phyloP scores from a whole-genome alignment of 2,329 filamentous ascomycete species.

The Ascochyta viciae-villosae region DNA sequence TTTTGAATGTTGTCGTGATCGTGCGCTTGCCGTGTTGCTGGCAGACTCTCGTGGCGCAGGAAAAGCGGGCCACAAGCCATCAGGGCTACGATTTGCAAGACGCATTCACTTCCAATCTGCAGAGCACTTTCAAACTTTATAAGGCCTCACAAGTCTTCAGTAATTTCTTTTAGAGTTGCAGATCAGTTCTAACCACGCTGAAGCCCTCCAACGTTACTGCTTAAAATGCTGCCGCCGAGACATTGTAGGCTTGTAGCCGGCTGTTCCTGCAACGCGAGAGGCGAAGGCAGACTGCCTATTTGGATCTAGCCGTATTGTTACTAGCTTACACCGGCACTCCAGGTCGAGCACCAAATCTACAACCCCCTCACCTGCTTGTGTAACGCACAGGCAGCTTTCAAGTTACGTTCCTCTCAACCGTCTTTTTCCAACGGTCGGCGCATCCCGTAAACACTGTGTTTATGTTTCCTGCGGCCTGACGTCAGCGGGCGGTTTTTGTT shows the following conservation, averaged over 20 bases:
- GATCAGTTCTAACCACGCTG: too few relatives aligned
- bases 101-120: too few relatives aligned
- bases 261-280: too few relatives aligned
- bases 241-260: too few relatives aligned
- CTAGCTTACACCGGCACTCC: not conserved
- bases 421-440: not conserved
- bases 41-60: not conserved
- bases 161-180: too few relatives aligned
- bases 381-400: not conserved
- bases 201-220: too few relatives aligned
- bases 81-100: too few relatives aligned
- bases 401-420: not conserved
- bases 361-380: not conserved
- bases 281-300: not conserved
- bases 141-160: too few relatives aligned
- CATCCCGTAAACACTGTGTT: not conserved
- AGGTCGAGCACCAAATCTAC: not conserved
- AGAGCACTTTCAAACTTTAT: too few relatives aligned
- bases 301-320: not conserved
- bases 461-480: constrained; percentile 23
- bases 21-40: not conserved
- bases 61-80: too few relatives aligned
- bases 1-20: not conserved
- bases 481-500: constrained; percentile 36
- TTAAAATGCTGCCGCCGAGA: too few relatives aligned